Evolutionary conservation across 108 stramenopile genomes (phyloP).

Genomic region (Discostella pseudostelligera): DNA sequence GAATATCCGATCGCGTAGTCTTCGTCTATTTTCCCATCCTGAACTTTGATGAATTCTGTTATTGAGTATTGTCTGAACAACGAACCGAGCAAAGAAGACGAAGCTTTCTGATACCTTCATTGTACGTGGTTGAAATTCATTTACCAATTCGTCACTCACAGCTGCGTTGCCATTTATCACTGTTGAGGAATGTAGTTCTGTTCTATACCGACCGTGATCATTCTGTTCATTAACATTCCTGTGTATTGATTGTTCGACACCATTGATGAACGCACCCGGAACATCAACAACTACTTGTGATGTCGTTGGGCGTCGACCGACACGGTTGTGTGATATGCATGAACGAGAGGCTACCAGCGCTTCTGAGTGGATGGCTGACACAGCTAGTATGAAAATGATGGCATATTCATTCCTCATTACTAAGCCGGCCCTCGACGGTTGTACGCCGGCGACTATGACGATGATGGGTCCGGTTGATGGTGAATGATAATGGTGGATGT

Average conservation of each 20-base stretch:
- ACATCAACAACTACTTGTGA: background rate
- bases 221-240: background rate
- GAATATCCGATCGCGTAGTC: conserved; percentile 21
- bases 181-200: background rate
- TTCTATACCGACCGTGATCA: conserved; percentile 1
- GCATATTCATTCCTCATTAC: conserved; percentile 1
- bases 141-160: background rate
- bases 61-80: conserved; percentile 25
- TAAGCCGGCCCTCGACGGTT: background rate
- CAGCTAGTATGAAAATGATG: conserved; percentile 2
- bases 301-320: background rate
- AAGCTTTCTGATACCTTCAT: conserved; percentile 43
- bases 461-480: too few species aligned
- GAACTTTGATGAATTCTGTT: conserved; percentile 14
- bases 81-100: conserved; percentile 36
- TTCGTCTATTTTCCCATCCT: conserved; percentile 13
- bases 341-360: conserved; percentile 8
- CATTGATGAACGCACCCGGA: background rate
- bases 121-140: conserved; percentile 38
- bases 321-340: background rate
- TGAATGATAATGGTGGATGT: too few species aligned
- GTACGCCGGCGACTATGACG: background rate
- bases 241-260: background rate
- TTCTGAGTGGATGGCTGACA: conserved; percentile 8
- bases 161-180: background rate